Evolutionary conservation across 108 stramenopile species (phyloP), one percentile per base, ranked within the genome.

Genomic region (Skeletonema menzelii): DNA sequence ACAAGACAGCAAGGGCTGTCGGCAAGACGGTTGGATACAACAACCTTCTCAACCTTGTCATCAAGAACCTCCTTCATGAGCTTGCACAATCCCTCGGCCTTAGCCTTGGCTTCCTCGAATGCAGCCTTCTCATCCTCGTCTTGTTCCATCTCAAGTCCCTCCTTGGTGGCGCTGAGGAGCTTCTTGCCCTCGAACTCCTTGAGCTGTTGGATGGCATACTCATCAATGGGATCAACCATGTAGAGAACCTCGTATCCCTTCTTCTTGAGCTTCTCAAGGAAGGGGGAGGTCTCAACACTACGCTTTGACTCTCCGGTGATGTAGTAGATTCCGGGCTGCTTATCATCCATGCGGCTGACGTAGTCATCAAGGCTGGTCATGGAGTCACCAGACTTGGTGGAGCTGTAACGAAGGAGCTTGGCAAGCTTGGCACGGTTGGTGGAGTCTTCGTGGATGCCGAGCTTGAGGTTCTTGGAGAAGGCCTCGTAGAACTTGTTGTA

Each of bases 11-110:
- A 99, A 35, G 99, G 99, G 55, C 96, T 96, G 77, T 99, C 97
- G 14, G 95, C 97, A 32, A 99, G 96, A 83, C 99, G 97, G 89
- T 95, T 95, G 42, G 97, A 98, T 20, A 98, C 97, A 71, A 97
- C 95, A 47, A 99, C 99, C 97, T 99, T 99, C 86, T 99, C 99
- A 69, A 99, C 98, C 98, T 99, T 99, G 89, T 99, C 99, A 64
- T 97, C 98, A 53, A 99, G 91, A 28, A 99, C 98, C 84, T 99
- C 98, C 95, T 99, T 99, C 94, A 99, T 99, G 76, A 99, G 89
- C 88, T 98, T 98, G 97, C 98, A 98, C 38, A 99, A 85, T 49
- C 95, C 92, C 74, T 99, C 98, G 17, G 97, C 86, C 86, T 96
- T 92, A 55, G 94, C 89, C 95, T 99, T 99, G 59, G 92, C 92